Evolutionary conservation across 2,329 filamentous ascomycete genomes (phyloP).

Genomic region (Colletotrichum cuscutae): DNA sequence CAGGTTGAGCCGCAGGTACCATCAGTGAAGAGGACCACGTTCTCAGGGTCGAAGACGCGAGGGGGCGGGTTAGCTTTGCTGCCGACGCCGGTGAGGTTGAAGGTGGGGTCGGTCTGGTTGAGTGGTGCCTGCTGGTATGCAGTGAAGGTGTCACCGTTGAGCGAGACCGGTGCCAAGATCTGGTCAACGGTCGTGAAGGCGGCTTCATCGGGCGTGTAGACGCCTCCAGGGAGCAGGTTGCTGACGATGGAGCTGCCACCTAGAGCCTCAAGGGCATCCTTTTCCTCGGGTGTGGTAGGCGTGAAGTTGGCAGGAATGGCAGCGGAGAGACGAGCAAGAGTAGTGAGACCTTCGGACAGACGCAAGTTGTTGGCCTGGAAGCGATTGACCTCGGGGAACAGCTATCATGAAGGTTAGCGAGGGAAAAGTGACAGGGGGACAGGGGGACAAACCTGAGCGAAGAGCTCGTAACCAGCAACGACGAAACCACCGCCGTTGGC

Average conservation of each 20-base stretch:
- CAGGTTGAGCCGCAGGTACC: conserved; percentile 66
- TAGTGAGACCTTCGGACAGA: conserved; percentile 56
- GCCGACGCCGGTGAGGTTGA: conserved; percentile 55
- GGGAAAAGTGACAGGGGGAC: conserved; percentile 41
- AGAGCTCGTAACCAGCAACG: conserved; percentile 70
- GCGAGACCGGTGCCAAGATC: conserved; percentile 45
- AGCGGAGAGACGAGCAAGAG: conserved; percentile 52
- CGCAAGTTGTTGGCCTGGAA: conserved; percentile 63
- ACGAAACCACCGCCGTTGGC: conserved; percentile 70
- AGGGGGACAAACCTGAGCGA: conserved; percentile 57
- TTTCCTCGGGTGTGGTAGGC: conserved; percentile 48
- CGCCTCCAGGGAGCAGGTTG: conserved; percentile 57
- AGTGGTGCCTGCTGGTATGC: conserved; percentile 54
- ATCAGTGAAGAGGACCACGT: conserved; percentile 65
- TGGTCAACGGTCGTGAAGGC: conserved; percentile 43
- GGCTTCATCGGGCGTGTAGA: conserved; percentile 54
- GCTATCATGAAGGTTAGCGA: conserved; percentile 32
- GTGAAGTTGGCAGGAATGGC: conserved; percentile 42
- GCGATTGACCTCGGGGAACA: conserved; percentile 62
- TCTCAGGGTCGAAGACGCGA: conserved; percentile 60
- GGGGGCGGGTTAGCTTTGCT: conserved; percentile 51
- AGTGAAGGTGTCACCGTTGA: conserved; percentile 61
- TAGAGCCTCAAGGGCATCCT: conserved; percentile 56
- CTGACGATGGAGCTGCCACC: conserved; percentile 55
- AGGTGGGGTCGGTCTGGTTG: conserved; percentile 44